phyloP scores from a whole-genome alignment of 202 grass and related monocot species.

The Alloteropsis angusta region DNA sequence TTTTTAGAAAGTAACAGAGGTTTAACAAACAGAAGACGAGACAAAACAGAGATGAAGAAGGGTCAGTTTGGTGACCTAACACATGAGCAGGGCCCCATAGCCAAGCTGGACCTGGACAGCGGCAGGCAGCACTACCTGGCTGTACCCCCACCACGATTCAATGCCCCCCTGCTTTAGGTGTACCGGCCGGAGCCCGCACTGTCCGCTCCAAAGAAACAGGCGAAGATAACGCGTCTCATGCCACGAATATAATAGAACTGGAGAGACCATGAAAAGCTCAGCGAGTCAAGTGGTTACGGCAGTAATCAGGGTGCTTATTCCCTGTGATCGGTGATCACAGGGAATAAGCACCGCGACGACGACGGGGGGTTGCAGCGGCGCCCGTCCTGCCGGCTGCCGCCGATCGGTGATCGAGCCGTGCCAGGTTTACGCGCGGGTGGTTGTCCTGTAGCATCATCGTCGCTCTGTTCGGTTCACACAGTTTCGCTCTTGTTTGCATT shows the following conservation, averaged over 20 bases:
- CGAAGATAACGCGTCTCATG: neutral
- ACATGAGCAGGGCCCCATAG: neutral
- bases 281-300: neutral
- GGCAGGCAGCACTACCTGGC: neutral
- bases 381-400: neutral
- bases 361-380: too few relatives aligned
- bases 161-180: conserved; percentile 9
- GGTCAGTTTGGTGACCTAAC: neutral
- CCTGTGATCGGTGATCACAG: too few relatives aligned
- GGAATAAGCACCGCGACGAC: neutral
- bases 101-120: neutral
- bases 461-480: neutral
- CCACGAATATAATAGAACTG: neutral
- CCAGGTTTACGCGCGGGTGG: neutral
- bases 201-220: neutral
- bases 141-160: conserved; percentile 14
- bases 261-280: neutral
- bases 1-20: neutral
- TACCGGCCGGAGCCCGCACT: neutral
- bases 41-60: neutral
- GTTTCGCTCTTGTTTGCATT: neutral
- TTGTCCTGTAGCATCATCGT: neutral
- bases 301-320: too few relatives aligned
- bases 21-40: neutral
- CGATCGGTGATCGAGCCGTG: neutral